Conservation (phyloP, 148 eudicot genomes). For the Camellia granthamiana region DNA sequence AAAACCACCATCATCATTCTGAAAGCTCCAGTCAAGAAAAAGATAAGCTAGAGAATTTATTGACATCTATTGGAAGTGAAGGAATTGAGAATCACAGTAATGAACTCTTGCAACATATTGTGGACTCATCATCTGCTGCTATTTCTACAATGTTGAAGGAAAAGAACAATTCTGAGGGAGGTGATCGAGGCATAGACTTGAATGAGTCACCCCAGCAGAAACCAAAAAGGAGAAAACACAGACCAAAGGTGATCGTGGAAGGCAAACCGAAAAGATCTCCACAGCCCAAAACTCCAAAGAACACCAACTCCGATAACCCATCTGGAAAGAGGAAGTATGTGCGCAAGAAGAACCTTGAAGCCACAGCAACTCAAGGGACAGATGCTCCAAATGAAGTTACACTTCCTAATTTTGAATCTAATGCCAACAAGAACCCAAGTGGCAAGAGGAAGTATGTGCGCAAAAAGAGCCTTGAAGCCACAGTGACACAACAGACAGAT, state of each 20-base stretch:
- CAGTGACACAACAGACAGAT: slow-evolving; percentile 15
- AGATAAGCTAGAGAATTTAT: slow-evolving; percentile 26
- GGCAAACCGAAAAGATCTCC: slow-evolving; percentile 50
- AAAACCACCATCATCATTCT: slow-evolving; percentile 19
- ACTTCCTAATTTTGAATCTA: slow-evolving; percentile 16
- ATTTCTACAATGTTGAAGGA: slow-evolving; percentile 24
- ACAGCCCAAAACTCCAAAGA: slow-evolving; percentile 28
- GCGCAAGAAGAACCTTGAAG: slow-evolving; percentile 33
- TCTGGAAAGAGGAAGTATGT: slow-evolving; percentile 58
- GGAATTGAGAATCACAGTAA: slow-evolving; percentile 20
- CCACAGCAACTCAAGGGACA: slow-evolving; percentile 14
- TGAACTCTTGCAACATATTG: slow-evolving; percentile 25
- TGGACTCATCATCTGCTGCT: slow-evolving; percentile 32
- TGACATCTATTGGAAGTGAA: slow-evolving; percentile 21
- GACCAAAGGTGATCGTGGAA: slow-evolving; percentile 60
- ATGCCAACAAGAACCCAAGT: slow-evolving; percentile 24
- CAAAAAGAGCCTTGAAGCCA: slow-evolving; percentile 27
- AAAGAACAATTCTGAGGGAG: slow-evolving; percentile 25
- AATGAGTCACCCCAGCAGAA: slow-evolving; percentile 54
- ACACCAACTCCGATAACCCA: slow-evolving; percentile 17
- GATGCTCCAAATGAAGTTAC: slow-evolving; percentile 15
- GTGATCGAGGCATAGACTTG: slow-evolving; percentile 34
- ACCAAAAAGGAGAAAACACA: slow-evolving; percentile 59
- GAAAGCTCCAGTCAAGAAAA: slow-evolving; percentile 34
- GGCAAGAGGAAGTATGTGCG: slow-evolving; percentile 62